A percentile compares a stretch with the other conserved stretches of the same genome.
phyloP scores from a whole-genome alignment of 768 basidiomycete species.

The Phanerochaete carnosa region DNA sequence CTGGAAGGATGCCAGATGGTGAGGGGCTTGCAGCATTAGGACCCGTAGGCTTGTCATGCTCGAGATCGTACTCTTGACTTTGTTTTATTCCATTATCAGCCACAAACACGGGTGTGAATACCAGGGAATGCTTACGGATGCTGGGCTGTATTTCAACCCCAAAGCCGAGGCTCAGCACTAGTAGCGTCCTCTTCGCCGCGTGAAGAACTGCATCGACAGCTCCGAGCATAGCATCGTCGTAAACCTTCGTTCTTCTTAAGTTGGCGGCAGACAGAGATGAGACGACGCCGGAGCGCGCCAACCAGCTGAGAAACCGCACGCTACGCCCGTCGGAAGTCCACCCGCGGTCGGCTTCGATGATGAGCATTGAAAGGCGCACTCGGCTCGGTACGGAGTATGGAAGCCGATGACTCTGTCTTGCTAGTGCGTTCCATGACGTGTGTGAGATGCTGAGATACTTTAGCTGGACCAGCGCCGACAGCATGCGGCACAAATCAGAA shows the following conservation, averaged over 20 bases:
- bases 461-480: background rate
- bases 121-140: no score
- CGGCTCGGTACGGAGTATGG: background rate
- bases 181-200: background rate
- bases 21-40: background rate
- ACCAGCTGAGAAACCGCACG: background rate
- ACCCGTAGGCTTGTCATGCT: background rate
- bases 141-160: background rate
- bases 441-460: background rate
- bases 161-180: background rate
- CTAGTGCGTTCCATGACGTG: background rate
- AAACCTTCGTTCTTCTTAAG: background rate
- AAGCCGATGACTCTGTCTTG: background rate
- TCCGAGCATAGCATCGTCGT: background rate
- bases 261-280: background rate
- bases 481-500: background rate
- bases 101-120: no score
- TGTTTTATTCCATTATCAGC: background rate
- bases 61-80: background rate
- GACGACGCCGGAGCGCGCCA: background rate
- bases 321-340: background rate
- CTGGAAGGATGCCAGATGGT: background rate
- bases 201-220: background rate
- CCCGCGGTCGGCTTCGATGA: background rate
- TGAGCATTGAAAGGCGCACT: background rate